phyloP scores from a whole-genome alignment of 176 grass and related monocot species.

The Calamus simplicifolius region DNA sequence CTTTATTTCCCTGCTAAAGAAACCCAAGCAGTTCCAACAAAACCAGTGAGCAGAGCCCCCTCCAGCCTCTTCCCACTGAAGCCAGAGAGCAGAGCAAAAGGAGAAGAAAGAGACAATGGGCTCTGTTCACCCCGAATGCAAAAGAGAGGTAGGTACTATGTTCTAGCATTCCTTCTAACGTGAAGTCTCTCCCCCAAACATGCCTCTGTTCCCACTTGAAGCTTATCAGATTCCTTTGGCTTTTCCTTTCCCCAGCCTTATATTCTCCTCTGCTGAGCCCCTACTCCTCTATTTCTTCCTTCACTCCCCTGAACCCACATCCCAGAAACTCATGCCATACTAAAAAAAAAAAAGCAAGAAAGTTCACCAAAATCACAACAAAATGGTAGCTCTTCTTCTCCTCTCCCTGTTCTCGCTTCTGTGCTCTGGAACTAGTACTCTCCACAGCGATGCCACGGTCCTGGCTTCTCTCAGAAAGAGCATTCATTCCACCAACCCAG shows the following conservation, averaged over 20 bases:
- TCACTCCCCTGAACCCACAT: background rate
- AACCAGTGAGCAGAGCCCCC: conserved; percentile 26
- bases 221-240: conserved; percentile 61
- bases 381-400: conserved; percentile 26
- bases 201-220: conserved; percentile 39
- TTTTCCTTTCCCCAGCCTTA: conserved; percentile 23
- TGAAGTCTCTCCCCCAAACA: conserved; percentile 39
- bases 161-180: conserved; percentile 27
- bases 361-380: background rate
- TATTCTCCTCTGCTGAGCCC: conserved; percentile 13
- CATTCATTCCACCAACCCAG: conserved; percentile 24
- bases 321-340: no score
- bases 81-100: background rate
- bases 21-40: conserved; percentile 18
- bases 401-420: conserved; percentile 2
- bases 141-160: conserved; percentile 12
- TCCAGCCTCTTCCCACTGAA: conserved; percentile 33
- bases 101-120: conserved; percentile 7
- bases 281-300: conserved; percentile 3
- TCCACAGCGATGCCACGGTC: conserved; percentile 47
- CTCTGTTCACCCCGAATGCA: conserved; percentile 32
- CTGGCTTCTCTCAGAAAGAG: conserved; percentile 43
- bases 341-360: background rate
- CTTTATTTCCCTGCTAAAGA: conserved; percentile 23
- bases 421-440: background rate